Base-by-base conservation (phyloP, 495 filamentous ascomycete species). In the Clavariopsis aquatica region DNA sequence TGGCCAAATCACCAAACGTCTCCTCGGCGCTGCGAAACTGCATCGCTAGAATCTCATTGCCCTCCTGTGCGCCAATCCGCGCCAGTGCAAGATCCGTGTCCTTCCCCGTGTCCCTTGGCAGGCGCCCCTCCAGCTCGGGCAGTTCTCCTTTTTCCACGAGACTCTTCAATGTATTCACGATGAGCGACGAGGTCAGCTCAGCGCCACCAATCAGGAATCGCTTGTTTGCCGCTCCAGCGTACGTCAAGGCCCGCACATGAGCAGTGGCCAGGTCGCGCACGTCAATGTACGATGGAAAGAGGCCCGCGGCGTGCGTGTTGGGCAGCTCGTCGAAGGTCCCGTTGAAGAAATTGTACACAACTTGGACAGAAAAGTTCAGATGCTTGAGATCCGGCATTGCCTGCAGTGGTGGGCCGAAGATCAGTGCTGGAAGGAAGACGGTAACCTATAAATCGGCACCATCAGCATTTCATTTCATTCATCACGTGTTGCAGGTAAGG, bases 1-100 rank as follows among this genome's bases (percentile, higher is more conserved):
- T 69, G 17, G 75, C 76, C 22, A 73, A 57, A 68, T 76, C 75
- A 10, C 70, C 70, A 69, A 78, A 73, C 4, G 75, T 76, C 69
- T 76, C 65, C 49, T 77, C 75, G 1, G 71, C 22, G 17, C 28
- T 76, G 24, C 71, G 56, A 23, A 75, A 69, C 57, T 57, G 66
- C 52, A 76, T 27, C 0, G 64, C 69, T 53, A 77, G 51, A 20
- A 69, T 49, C 56, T 71, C 63, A 60, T 76, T 79, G 56, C 65
- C 72, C 49, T 71, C 69, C 46, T 72, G 58, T 26, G 74, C 65
- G 28, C 67, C 58, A 0, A 63, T 60, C 36, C 55, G 47, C 36
- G 56, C 70, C 43, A 65, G 49, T 24, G 66, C 65, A 7, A 74
- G 61, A 4, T 63, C 67, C 2, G 17, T 38, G 31, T 68, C 65